Conservation (phyloP, 169 alveolate genomes). For the Eimeria maxima region DNA sequence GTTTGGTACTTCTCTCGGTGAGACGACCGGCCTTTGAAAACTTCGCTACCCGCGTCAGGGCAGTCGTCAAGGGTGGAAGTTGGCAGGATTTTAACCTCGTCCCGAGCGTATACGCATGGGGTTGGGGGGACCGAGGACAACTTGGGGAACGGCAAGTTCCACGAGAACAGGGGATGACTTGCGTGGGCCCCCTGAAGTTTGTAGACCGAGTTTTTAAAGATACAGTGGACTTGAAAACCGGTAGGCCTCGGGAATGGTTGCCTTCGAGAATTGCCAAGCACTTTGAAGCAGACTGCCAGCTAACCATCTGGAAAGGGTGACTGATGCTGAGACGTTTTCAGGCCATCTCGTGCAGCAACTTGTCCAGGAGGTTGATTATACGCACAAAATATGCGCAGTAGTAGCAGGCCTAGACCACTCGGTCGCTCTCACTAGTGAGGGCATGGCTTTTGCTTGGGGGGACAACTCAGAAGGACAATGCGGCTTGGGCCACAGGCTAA, state of each 20-base stretch:
- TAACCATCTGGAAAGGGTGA: neutral
- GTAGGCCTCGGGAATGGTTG: neutral
- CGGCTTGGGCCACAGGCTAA: conserved; percentile 83
- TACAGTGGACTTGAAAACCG: conserved; percentile 46
- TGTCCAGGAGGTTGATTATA: conserved; percentile 69
- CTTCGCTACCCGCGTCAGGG: conserved; percentile 73
- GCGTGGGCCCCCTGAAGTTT: conserved; percentile 77
- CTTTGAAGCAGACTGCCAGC: neutral
- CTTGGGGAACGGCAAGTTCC: conserved; percentile 79
- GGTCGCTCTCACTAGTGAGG: conserved; percentile 75
- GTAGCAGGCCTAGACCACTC: conserved; percentile 84
- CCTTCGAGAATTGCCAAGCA: neutral
- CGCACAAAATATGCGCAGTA: conserved; percentile 75
- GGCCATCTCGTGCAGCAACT: conserved; percentile 75
- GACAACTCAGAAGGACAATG: conserved; percentile 84
- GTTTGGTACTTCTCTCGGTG: conserved; percentile 70
- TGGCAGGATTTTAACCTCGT: conserved; percentile 45
- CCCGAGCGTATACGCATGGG: conserved; percentile 88
- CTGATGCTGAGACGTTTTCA: neutral
- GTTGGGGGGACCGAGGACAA: conserved; percentile 87
- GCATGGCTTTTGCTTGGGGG: conserved; percentile 84
- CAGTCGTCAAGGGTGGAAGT: conserved; percentile 30
- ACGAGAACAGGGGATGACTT: conserved; percentile 27
- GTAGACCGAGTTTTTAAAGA: conserved; percentile 53
- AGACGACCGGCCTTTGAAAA: conserved; percentile 57